Conservation (phyloP, 208 protist genomes). For the Wallacemonas sp. region DNA sequence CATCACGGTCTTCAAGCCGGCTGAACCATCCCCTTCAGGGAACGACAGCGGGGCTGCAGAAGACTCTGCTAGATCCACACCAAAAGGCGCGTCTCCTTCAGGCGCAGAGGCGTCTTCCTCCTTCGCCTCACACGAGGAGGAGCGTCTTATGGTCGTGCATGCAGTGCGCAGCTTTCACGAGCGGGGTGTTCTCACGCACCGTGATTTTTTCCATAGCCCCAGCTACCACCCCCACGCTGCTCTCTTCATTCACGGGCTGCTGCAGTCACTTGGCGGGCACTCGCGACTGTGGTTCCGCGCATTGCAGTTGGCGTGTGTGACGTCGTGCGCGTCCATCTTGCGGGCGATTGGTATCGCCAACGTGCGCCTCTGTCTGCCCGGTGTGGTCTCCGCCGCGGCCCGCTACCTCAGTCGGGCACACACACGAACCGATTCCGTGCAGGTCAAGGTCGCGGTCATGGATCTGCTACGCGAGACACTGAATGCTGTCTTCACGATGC, state of each 20-base stretch:
- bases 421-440: conserved; percentile 64
- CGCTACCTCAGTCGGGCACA: conserved; percentile 70
- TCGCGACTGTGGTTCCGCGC: conserved; percentile 76
- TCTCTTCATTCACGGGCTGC: conserved; percentile 83
- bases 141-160: conserved; percentile 51
- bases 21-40: conserved; percentile 1
- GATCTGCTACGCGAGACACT: conserved; percentile 45
- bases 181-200: conserved; percentile 24
- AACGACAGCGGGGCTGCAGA: neutral
- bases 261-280: conserved; percentile 69
- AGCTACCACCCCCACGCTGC: conserved; percentile 73
- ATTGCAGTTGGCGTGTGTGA: conserved; percentile 66
- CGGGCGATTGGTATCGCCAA: conserved; percentile 52
- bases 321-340: conserved; percentile 61
- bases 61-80: neutral
- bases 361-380: conserved; percentile 69
- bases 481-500: conserved; percentile 22
- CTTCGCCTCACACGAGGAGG: conserved; percentile 72
- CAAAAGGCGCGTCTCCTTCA: conserved; percentile 1
- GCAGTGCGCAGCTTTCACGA: conserved; percentile 63
- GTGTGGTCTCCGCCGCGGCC: conserved; percentile 69
- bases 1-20: conserved; percentile 51
- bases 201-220: conserved; percentile 39
- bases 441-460: conserved; percentile 53
- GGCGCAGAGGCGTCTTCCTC: conserved; percentile 22